Evolutionary conservation across 176 grass and related monocot species (phyloP).

Genomic region (Rhynchospora breviuscula): DNA sequence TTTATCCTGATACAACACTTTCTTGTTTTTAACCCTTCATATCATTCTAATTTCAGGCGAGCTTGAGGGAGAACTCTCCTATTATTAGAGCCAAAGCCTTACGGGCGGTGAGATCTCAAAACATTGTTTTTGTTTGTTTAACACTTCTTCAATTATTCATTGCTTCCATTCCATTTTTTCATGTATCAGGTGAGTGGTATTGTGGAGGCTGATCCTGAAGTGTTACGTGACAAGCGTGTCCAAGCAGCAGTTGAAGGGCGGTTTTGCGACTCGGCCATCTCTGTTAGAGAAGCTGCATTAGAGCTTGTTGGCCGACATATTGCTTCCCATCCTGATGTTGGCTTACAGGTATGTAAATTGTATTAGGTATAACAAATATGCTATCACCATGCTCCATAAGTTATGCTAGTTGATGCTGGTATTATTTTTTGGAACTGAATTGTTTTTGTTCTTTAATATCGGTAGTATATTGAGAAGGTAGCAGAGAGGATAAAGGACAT

Average conservation of each 20-base stretch:
- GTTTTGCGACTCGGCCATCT: slow-evolving; percentile 98
- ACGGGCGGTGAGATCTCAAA: slow-evolving; percentile 62
- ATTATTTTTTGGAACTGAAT: slow-evolving; percentile 20
- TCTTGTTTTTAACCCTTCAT: slow-evolving; percentile 14
- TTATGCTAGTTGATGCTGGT: background rate
- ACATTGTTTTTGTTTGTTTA: slow-evolving; percentile 3
- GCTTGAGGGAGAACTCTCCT: slow-evolving; percentile 98
- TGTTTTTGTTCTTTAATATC: slow-evolving; percentile 21
- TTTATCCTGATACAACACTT: background rate
- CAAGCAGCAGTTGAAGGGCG: slow-evolving; percentile 98
- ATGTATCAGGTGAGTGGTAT: slow-evolving; percentile 82
- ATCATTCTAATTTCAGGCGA: slow-evolving; percentile 49
- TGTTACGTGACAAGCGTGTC: slow-evolving; percentile 87
- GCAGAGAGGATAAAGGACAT: slow-evolving; percentile 96
- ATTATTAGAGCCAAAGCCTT: slow-evolving; percentile 97
- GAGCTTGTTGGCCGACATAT: slow-evolving; percentile 99
- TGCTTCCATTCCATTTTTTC: slow-evolving; percentile 26
- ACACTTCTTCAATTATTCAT: slow-evolving; percentile 24
- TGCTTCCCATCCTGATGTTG: slow-evolving; percentile 97
- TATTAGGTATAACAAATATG: background rate
- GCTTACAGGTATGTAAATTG: slow-evolving; percentile 64
- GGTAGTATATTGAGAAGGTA: slow-evolving; percentile 96
- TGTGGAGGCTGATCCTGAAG: slow-evolving; percentile 98
- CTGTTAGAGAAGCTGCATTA: slow-evolving; percentile 99
- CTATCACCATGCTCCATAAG: background rate